Percentiles rank a stretch among this genome's conserved stretches.
Evolutionary conservation across 352 stramenopile species (phyloP).

Genomic region (Globisporangium echinulatum): DNA sequence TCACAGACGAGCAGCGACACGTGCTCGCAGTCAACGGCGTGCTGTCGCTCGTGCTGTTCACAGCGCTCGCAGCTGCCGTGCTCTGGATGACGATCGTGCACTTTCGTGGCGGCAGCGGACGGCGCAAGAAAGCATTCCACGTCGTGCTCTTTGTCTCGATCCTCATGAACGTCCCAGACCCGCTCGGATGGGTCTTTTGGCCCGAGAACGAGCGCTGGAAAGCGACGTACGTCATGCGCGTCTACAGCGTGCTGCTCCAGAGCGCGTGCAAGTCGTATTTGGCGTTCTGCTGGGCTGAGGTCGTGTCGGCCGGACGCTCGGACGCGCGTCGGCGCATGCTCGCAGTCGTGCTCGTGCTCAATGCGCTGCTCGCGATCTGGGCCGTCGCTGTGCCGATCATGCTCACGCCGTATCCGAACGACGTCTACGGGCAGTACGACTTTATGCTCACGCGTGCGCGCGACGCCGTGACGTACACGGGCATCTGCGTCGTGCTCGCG

Average conservation of each 20-base stretch:
- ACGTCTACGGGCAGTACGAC: constrained; percentile 52
- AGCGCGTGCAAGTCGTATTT: constrained; percentile 79
- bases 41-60: constrained; percentile 58
- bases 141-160: constrained; percentile 56
- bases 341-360: constrained; percentile 50
- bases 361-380: constrained; percentile 49
- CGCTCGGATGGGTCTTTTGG: constrained; percentile 50
- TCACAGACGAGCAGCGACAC: constrained; percentile 30
- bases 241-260: constrained; percentile 66
- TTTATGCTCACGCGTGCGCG: constrained; percentile 57
- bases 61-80: constrained; percentile 45
- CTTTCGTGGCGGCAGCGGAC: constrained; percentile 40
- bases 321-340: constrained; percentile 46
- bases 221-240: constrained; percentile 49
- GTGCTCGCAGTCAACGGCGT: constrained; percentile 49
- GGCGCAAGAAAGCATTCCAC: constrained; percentile 69
- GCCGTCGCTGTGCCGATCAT: constrained; percentile 49
- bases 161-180: constrained; percentile 57
- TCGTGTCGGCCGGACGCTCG: constrained; percentile 69
- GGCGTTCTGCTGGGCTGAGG: constrained; percentile 71
- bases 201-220: constrained; percentile 61
- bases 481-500: constrained; percentile 46
- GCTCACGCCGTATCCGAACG: constrained; percentile 41
- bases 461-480: constrained; percentile 49
- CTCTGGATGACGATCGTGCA: constrained; percentile 62